Evolutionary conservation across 2,329 filamentous ascomycete species (phyloP).

Genomic region (Didymella sp.): DNA sequence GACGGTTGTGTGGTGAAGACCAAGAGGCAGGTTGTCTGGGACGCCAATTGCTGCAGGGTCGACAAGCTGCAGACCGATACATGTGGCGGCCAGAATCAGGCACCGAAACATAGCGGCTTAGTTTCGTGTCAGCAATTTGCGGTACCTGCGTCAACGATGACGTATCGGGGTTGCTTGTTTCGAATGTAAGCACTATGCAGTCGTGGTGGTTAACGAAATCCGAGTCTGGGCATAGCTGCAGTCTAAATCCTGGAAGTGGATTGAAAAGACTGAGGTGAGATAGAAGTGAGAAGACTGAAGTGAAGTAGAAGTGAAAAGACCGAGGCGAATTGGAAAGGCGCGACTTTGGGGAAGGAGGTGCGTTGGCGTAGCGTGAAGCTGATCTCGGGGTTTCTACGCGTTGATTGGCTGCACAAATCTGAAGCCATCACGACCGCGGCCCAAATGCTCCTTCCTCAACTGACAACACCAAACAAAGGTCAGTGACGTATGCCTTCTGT

Average conservation of each 20-base stretch:
- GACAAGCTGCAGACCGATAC: constrained; percentile 23
- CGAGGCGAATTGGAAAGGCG: background rate
- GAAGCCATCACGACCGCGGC: constrained; percentile 13
- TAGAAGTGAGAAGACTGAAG: too few relatives aligned
- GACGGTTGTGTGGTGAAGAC: constrained; percentile 33
- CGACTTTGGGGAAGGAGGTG: constrained; percentile 7
- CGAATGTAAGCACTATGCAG: constrained; percentile 11
- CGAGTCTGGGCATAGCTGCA: background rate
- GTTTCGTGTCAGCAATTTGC: constrained; percentile 2
- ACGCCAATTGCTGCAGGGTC: constrained; percentile 29
- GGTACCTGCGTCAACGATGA: constrained; percentile 11
- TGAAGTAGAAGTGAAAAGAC: too few relatives aligned
- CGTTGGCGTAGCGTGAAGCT: constrained; percentile 1
- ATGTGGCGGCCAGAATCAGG: constrained; percentile 28
- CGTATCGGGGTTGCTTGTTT: constrained; percentile 1
- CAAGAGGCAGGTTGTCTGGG: constrained; percentile 27
- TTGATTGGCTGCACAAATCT: constrained; percentile 25
- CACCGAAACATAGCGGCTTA: constrained; percentile 28
- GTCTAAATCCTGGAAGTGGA: background rate
- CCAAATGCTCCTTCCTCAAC: background rate
- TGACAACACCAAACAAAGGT: background rate
- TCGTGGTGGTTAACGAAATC: background rate
- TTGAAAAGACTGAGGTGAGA: background rate
- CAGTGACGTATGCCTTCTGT: constrained; percentile 42
- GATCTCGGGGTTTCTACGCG: constrained; percentile 8